These are phyloP conservation scores for Zygoascus meyerae DNA, from an alignment of 1,139 yeast genomes.

Conservation along the genomic window DNA sequence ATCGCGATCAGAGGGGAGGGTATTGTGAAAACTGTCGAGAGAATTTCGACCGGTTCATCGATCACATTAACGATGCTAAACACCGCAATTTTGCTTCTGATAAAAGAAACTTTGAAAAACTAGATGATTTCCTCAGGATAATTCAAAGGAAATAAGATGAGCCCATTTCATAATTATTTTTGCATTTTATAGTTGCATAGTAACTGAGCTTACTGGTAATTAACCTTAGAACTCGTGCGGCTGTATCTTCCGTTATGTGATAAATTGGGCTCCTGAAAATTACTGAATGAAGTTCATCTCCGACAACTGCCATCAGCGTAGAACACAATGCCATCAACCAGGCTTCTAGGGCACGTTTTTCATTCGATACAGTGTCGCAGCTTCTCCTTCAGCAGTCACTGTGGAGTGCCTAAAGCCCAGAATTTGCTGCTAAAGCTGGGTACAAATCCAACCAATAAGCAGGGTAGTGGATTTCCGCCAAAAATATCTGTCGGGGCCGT, in stretches of 20 bases:
- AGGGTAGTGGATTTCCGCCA: too few relatives aligned
- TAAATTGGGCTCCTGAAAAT: neutral
- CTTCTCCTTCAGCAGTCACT: too few relatives aligned
- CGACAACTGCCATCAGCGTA: neutral
- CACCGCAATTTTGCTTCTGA: slow-evolving; percentile 80
- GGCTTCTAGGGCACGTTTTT: too few relatives aligned
- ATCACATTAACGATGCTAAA: slow-evolving; percentile 62
- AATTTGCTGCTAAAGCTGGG: neutral
- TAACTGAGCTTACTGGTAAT: too few relatives aligned
- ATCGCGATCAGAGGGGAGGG: slow-evolving; percentile 21
- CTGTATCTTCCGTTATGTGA: neutral
- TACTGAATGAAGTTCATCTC: neutral
- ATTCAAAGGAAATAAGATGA: neutral
- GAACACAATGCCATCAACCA: too few relatives aligned
- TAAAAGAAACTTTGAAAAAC: slow-evolving; percentile 63
- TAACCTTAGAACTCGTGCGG: too few relatives aligned
- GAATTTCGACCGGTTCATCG: slow-evolving; percentile 73
- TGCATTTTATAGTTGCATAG: too few relatives aligned
- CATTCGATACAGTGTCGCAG: too few relatives aligned
- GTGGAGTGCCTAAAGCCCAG: neutral
- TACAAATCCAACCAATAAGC: neutral
- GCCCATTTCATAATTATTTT: neutral
- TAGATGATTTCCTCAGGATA: slow-evolving; percentile 44
- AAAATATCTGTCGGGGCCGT: too few relatives aligned
- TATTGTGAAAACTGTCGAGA: slow-evolving; percentile 88